A percentile compares a stretch with the other conserved stretches of the same genome.
phyloP scores from a whole-genome alignment of 2,329 filamentous ascomycete species.

The Fusarium sp. region DNA sequence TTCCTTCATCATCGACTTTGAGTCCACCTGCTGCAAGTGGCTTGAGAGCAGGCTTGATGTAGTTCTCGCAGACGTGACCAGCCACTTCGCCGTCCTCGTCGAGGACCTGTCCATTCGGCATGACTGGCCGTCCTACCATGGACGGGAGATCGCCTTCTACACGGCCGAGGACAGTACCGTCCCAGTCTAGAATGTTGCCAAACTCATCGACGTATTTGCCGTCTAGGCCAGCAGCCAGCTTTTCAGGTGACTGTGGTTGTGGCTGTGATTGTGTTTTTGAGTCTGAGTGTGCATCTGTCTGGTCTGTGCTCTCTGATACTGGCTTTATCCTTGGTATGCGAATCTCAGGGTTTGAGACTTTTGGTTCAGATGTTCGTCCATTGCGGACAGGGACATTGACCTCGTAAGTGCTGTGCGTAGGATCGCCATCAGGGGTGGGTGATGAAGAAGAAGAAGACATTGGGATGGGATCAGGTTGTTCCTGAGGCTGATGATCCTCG shows the following conservation, averaged over 20 bases:
- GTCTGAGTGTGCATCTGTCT: not conserved
- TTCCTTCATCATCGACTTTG: slow-evolving; percentile 66
- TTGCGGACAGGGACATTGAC: slow-evolving; percentile 40
- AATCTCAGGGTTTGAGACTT: slow-evolving; percentile 41
- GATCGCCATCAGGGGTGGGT: slow-evolving; percentile 34
- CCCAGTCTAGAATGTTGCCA: slow-evolving; percentile 62
- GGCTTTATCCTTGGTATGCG: slow-evolving; percentile 55
- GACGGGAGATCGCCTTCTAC: slow-evolving; percentile 65
- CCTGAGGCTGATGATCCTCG: slow-evolving; percentile 6
- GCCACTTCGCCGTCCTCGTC: slow-evolving; percentile 83
- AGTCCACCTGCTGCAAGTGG: slow-evolving; percentile 64
- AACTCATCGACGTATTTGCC: slow-evolving; percentile 64
- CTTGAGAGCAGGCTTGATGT: slow-evolving; percentile 61
- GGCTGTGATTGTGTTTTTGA: slow-evolving; percentile 25
- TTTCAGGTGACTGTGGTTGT: slow-evolving; percentile 40
- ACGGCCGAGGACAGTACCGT: slow-evolving; percentile 62
- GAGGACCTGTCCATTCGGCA: slow-evolving; percentile 64
- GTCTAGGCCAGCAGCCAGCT: slow-evolving; percentile 55
- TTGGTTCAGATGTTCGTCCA: slow-evolving; percentile 16
- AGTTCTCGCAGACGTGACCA: slow-evolving; percentile 74
- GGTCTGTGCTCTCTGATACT: slow-evolving; percentile 43
- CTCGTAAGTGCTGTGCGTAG: slow-evolving; percentile 43
- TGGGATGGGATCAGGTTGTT: not conserved
- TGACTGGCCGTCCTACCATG: slow-evolving; percentile 62
- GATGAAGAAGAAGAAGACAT: slow-evolving; percentile 6